Percentiles rank a stretch among this genome's conserved stretches.
Evolutionary conservation across 108 stramenopile species (phyloP).

Genomic region (Aurantiochytrium sp.): DNA sequence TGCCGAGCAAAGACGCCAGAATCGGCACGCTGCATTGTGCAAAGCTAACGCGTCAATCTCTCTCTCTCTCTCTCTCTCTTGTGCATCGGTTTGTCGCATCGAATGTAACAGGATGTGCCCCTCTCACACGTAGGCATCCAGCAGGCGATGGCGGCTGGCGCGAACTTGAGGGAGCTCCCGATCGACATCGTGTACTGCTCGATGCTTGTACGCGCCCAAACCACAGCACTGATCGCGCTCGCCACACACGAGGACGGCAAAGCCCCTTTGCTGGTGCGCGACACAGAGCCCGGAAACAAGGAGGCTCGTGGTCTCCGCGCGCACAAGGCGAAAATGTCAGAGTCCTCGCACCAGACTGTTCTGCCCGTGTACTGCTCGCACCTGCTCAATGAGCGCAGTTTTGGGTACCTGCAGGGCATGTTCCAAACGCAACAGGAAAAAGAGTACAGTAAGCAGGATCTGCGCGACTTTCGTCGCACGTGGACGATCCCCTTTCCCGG

Average conservation of each 20-base stretch:
- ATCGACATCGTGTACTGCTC: slow-evolving; percentile 11
- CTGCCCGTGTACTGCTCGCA: slow-evolving; percentile 13
- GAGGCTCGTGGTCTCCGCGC: not conserved
- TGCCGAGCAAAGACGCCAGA: not conserved
- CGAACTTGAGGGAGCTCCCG: not conserved
- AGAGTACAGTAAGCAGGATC: not conserved
- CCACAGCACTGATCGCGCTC: not conserved
- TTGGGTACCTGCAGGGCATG: slow-evolving; percentile 12
- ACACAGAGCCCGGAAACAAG: not conserved
- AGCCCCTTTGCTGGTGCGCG: not conserved
- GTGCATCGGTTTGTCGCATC: not conserved
- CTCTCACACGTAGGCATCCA: not conserved
- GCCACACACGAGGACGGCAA: slow-evolving; percentile 12
- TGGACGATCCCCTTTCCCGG: slow-evolving; percentile 11
- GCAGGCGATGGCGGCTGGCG: not conserved
- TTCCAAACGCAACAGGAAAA: not conserved
- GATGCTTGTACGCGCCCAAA: slow-evolving; percentile 2
- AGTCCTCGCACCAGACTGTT: not conserved
- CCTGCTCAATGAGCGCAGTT: not conserved
- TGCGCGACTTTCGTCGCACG: not conserved
- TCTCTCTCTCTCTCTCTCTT: not conserved
- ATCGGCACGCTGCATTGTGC: not conserved
- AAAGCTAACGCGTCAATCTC: not conserved
- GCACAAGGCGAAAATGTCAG: not conserved
- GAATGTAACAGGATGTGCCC: not conserved